Evolutionary conservation across 2,329 filamentous ascomycete genomes (phyloP).

Genomic region (Seiridium cupressi): DNA sequence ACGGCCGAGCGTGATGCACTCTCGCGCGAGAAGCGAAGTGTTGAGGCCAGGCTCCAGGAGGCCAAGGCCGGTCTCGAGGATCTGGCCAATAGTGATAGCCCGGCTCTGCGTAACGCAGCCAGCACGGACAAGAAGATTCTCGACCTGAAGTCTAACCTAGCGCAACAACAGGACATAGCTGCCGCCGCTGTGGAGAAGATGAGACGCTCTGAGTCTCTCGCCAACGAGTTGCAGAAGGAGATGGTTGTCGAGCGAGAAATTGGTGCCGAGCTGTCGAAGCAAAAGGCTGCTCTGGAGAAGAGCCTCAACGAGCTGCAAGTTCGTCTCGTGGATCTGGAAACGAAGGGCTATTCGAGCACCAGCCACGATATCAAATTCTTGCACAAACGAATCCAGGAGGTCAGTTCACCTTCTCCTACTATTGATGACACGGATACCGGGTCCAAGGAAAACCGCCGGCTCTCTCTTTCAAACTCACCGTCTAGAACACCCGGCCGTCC

Average conservation of each 20-base stretch:
- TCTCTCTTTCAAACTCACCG: not conserved
- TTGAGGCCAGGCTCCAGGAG: constrained; percentile 83
- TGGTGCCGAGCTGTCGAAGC: constrained; percentile 78
- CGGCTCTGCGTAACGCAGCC: constrained; percentile 85
- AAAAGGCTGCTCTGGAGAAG: constrained; percentile 89
- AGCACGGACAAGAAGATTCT: constrained; percentile 85
- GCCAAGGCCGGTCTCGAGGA: constrained; percentile 87
- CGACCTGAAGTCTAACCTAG: constrained; percentile 82
- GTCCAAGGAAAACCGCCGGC: not conserved
- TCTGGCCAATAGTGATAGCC: constrained; percentile 79
- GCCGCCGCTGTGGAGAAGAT: constrained; percentile 94
- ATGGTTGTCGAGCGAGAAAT: constrained; percentile 82
- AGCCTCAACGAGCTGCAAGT: constrained; percentile 87
- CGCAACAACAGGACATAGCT: constrained; percentile 91
- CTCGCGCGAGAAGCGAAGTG: constrained; percentile 82
- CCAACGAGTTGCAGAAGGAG: constrained; percentile 89
- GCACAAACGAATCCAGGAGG: constrained; percentile 92
- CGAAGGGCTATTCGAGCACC: constrained; percentile 91
- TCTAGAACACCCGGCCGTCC: constrained; percentile 14
- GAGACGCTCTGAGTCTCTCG: constrained; percentile 85
- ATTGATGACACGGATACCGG: constrained; percentile 8
- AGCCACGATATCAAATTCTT: constrained; percentile 95
- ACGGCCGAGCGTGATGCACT: constrained; percentile 82
- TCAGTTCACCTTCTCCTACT: constrained; percentile 43
- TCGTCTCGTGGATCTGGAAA: constrained; percentile 87